Percentiles rank a stretch among this genome's conserved stretches.
These are phyloP conservation scores for Hibiscus syriacus DNA, from an alignment of 345 rosid species.

Conservation along the genomic window DNA sequence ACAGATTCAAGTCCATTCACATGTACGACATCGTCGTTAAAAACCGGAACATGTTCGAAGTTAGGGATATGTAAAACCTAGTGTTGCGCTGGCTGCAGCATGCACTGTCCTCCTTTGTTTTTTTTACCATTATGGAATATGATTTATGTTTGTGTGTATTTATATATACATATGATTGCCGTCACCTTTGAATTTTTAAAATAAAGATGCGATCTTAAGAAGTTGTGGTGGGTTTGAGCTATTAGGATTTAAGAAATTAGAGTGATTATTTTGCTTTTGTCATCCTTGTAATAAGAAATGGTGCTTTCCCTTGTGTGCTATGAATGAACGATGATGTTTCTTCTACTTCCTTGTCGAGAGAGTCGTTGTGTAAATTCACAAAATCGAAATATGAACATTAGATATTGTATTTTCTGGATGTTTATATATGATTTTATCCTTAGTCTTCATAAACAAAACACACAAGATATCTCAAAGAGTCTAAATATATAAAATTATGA, in stretches of 20 bases:
- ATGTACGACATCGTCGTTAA: conserved; percentile 86
- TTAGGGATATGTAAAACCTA: conserved; percentile 28
- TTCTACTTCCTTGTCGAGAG: not conserved
- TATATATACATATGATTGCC: not conserved
- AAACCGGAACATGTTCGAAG: conserved; percentile 61
- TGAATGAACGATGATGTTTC: not conserved
- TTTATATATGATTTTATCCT: too few relatives aligned
- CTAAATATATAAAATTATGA: too few relatives aligned
- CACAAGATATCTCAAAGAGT: too few relatives aligned
- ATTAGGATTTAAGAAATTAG: not conserved
- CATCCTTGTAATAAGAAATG: not conserved
- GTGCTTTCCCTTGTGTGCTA: not conserved
- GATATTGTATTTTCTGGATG: too few relatives aligned
- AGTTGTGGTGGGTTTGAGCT: not conserved
- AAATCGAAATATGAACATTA: too few relatives aligned
- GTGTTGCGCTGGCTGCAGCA: too few relatives aligned
- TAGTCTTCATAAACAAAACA: too few relatives aligned
- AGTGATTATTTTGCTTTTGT: not conserved
- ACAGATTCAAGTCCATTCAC: conserved; percentile 58
- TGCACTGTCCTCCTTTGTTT: not conserved
- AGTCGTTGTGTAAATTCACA: too few relatives aligned
- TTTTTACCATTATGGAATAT: not conserved
- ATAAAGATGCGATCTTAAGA: not conserved
- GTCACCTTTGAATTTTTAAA: too few relatives aligned
- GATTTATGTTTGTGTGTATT: too few relatives aligned